Evolutionary conservation across 1,139 yeast species (phyloP).

Genomic region (Zygosaccharomyces sapae): DNA sequence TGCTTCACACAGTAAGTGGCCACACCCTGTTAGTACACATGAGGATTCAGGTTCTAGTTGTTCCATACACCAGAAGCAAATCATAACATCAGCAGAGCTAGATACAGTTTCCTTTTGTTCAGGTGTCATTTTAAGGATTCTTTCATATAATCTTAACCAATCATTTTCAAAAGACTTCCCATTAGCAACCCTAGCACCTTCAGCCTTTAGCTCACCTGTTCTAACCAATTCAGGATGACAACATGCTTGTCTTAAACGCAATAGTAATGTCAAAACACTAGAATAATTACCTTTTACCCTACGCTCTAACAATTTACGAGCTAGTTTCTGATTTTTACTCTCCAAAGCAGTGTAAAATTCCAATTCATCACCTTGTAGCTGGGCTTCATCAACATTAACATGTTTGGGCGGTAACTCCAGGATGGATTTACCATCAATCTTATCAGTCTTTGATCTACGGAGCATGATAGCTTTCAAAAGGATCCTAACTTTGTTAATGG

Average conservation of each 20-base stretch:
- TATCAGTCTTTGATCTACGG: constrained; percentile 70
- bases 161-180: constrained; percentile 32
- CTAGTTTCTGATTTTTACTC: constrained; percentile 51
- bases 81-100: constrained; percentile 31
- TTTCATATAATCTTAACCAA: constrained; percentile 31
- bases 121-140: constrained; percentile 28
- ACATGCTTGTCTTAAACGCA: constrained; percentile 86
- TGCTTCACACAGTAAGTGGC: constrained; percentile 62
- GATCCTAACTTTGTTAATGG: constrained; percentile 66
- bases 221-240: constrained; percentile 76
- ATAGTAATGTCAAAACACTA: constrained; percentile 63
- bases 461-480: constrained; percentile 71
- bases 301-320: constrained; percentile 41
- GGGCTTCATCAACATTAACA: constrained; percentile 45
- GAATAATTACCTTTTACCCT: constrained; percentile 46
- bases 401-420: constrained; percentile 66
- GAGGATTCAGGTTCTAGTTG: constrained; percentile 48
- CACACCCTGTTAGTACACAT: constrained; percentile 55
- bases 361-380: constrained; percentile 50
- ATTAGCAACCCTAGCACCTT: constrained; percentile 29
- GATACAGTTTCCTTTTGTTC: constrained; percentile 32
- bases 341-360: constrained; percentile 61
- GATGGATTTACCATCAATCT: constrained; percentile 77
- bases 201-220: constrained; percentile 51
- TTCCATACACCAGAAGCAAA: constrained; percentile 69